Percentiles rank a stretch among this genome's conserved stretches.
These are phyloP conservation scores for Orychophragmus violaceus DNA, from an alignment of 345 rosid species.

Conservation along the genomic window DNA sequence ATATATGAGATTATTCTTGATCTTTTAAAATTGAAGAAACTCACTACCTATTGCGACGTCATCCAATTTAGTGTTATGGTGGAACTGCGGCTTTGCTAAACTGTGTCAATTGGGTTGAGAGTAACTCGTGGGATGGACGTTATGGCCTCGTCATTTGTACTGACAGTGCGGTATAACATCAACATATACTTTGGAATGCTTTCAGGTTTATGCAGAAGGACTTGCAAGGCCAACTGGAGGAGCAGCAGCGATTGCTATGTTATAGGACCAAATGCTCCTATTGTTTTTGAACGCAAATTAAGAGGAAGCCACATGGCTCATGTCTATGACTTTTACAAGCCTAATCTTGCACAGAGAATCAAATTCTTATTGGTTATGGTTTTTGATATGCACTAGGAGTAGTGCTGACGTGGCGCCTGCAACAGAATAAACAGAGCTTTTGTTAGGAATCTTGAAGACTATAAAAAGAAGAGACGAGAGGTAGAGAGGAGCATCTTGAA, in stretches of 20 bases:
- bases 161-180: constrained; percentile 86
- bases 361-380: neutral
- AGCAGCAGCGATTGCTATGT: constrained; percentile 94
- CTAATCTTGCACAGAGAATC: constrained; percentile 49
- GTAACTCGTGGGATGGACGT: constrained; percentile 98
- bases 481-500: too few species aligned
- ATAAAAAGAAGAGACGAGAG: too few species aligned
- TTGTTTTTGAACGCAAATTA: constrained; percentile 84
- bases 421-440: too few species aligned
- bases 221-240: constrained; percentile 99
- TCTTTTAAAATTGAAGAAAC: too few species aligned
- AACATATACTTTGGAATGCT: neutral
- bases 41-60: too few species aligned
- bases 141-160: constrained; percentile 95
- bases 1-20: too few species aligned
- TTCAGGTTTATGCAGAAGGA: constrained; percentile 99
- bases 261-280: constrained; percentile 97
- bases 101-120: constrained; percentile 99
- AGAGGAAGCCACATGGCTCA: constrained; percentile 98
- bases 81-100: constrained; percentile 98
- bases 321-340: constrained; percentile 98
- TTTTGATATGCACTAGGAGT: too few species aligned
- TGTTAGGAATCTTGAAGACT: too few species aligned
- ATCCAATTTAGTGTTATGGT: too few species aligned
- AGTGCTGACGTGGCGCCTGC: too few species aligned